phyloP scores from a whole-genome alignment of 2,329 filamentous ascomycete species.

The Pseudomassariella vexata region DNA sequence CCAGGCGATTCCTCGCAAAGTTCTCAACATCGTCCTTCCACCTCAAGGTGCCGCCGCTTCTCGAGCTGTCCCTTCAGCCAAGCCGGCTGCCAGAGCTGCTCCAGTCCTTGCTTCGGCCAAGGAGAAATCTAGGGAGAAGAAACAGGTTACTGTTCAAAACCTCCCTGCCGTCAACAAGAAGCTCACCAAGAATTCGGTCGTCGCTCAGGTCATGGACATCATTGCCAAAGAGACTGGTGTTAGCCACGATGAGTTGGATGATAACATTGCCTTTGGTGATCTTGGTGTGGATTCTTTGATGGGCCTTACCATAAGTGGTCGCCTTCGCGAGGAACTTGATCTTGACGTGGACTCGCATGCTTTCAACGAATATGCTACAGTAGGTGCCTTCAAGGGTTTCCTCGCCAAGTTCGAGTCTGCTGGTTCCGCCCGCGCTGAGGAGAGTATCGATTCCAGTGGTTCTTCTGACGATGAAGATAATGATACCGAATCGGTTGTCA shows the following conservation, averaged over 20 bases:
- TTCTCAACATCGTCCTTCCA: constrained; percentile 62
- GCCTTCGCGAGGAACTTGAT: constrained; percentile 52
- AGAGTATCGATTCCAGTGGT: constrained; percentile 27
- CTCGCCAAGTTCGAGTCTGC: constrained; percentile 28
- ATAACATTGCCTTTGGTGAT: constrained; percentile 51
- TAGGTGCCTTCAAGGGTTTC: constrained; percentile 46
- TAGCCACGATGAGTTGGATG: constrained; percentile 46
- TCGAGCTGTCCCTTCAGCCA: constrained; percentile 27
- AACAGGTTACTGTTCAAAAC: constrained; percentile 39
- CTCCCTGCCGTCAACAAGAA: constrained; percentile 45
- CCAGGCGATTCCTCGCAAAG: constrained; percentile 59
- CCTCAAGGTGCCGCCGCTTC: constrained; percentile 44
- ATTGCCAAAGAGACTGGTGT: constrained; percentile 53
- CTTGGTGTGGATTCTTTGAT: constrained; percentile 59
- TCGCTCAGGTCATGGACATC: constrained; percentile 43
- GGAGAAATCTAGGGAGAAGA: constrained; percentile 32
- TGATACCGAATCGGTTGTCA: constrained; percentile 44
- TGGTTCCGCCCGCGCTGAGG: constrained; percentile 21
- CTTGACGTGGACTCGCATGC: constrained; percentile 46
- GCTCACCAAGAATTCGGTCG: constrained; percentile 37
- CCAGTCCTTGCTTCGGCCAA: constrained; percentile 29
- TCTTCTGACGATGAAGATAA: constrained; percentile 37
- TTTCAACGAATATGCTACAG: constrained; percentile 48
- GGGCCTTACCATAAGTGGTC: constrained; percentile 50
- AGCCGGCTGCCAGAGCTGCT: constrained; percentile 22